A percentile compares a stretch with the other conserved stretches of the same genome.
Evolutionary conservation across 768 basidiomycete species (phyloP).

Genomic region (Hebeloma cylindrosporum): DNA sequence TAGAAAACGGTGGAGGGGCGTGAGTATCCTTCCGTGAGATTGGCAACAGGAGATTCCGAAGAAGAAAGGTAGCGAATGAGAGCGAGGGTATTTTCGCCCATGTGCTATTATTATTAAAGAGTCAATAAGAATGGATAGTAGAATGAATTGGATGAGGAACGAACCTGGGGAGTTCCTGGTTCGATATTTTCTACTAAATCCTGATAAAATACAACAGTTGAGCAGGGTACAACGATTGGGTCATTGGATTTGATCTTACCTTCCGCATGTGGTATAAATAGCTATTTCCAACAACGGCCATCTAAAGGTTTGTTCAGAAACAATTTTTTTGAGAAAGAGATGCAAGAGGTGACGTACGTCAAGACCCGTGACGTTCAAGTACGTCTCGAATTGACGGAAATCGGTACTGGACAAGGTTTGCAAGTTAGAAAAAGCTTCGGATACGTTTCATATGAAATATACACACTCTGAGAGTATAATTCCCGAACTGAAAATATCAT

Average conservation of each 20-base stretch:
- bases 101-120: constrained; percentile 58
- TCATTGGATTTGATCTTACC: constrained; percentile 36
- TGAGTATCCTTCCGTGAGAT: constrained; percentile 49
- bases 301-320: constrained; percentile 42
- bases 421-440: background rate
- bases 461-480: constrained; percentile 86
- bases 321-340: background rate
- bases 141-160: constrained; percentile 3
- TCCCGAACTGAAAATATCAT: constrained; percentile 91
- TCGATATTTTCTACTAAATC: constrained; percentile 86
- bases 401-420: constrained; percentile 68
- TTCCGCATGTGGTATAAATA: constrained; percentile 95
- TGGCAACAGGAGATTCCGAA: constrained; percentile 64
- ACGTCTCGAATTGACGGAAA: constrained; percentile 90
- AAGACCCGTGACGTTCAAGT: constrained; percentile 86
- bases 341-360: constrained; percentile 55
- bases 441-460: background rate
- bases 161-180: constrained; percentile 69
- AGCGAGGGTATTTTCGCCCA: constrained; percentile 85
- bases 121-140: constrained; percentile 3
- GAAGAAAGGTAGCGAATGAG: constrained; percentile 76
- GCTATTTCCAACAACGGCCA: constrained; percentile 89
- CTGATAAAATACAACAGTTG: constrained; percentile 27
- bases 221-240: background rate
- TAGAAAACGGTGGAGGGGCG: constrained; percentile 77